A percentile compares a stretch with the other conserved stretches of the same genome.
These are phyloP conservation scores for Irpex rosettiformis DNA, from an alignment of 1,284 basidiomycete species.

Conservation along the genomic window DNA sequence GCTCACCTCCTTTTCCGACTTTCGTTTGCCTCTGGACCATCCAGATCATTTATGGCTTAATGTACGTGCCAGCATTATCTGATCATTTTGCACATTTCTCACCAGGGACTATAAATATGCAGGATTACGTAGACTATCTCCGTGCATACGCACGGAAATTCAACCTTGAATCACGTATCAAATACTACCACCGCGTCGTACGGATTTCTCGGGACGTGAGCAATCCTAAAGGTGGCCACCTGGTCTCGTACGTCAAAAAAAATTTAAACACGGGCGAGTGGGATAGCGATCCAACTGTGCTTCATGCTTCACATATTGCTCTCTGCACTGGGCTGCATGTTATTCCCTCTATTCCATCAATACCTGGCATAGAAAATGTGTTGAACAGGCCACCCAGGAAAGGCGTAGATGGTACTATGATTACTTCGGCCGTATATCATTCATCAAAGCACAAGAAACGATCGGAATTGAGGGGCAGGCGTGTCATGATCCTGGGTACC, in stretches of 20 bases:
- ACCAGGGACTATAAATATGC: not conserved
- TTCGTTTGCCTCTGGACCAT: slow-evolving; percentile 48
- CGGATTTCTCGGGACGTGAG: slow-evolving; percentile 29
- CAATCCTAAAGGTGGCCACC: slow-evolving; percentile 29
- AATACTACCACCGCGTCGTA: slow-evolving; percentile 43
- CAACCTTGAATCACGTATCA: slow-evolving; percentile 38
- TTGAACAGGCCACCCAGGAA: slow-evolving; percentile 9
- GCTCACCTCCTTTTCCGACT: slow-evolving; percentile 64
- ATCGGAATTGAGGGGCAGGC: slow-evolving; percentile 40
- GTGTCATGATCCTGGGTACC: slow-evolving; percentile 55
- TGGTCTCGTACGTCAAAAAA: slow-evolving; percentile 32
- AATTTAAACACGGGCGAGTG: slow-evolving; percentile 22
- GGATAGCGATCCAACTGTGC: slow-evolving; percentile 18
- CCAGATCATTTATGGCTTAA: slow-evolving; percentile 58
- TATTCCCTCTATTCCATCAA: slow-evolving; percentile 42
- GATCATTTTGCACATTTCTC: not conserved
- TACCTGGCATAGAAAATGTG: slow-evolving; percentile 45
- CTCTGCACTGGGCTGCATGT: slow-evolving; percentile 53
- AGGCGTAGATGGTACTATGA: slow-evolving; percentile 14
- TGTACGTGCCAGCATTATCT: slow-evolving; percentile 17
- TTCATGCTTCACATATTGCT: slow-evolving; percentile 37
- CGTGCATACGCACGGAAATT: slow-evolving; percentile 49
- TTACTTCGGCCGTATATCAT: slow-evolving; percentile 40
- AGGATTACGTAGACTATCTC: slow-evolving; percentile 61
- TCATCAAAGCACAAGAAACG: slow-evolving; percentile 50